phyloP scores from a whole-genome alignment of 148 eudicot species.

The Fagopyrum homotropicum region DNA sequence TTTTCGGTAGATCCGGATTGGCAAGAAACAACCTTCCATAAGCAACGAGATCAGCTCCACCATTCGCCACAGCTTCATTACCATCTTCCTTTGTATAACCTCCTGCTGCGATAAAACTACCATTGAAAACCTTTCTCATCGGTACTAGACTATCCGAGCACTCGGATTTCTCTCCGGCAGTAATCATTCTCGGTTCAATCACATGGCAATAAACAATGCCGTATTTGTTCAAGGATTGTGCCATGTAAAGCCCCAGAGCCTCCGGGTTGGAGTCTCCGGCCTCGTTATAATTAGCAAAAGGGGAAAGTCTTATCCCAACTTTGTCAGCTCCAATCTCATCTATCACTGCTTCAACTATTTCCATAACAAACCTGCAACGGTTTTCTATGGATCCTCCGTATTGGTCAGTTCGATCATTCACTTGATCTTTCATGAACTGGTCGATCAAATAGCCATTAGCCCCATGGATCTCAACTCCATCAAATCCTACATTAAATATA shows the following conservation, averaged over 20 bases:
- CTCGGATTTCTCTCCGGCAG: constrained; percentile 20
- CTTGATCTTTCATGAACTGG: constrained; percentile 40
- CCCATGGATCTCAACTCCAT: constrained; percentile 43
- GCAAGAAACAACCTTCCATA: constrained; percentile 40
- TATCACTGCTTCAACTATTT: constrained; percentile 34
- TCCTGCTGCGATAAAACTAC: constrained; percentile 39
- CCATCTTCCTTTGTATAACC: constrained; percentile 37
- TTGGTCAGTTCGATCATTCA: constrained; percentile 44
- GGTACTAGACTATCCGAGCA: constrained; percentile 21
- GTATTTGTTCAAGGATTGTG: constrained; percentile 23
- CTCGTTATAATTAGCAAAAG: constrained; percentile 35
- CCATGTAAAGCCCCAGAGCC: constrained; percentile 35
- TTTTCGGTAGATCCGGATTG: constrained; percentile 39
- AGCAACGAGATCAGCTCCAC: constrained; percentile 32
- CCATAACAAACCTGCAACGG: constrained; percentile 40
- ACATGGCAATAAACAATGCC: constrained; percentile 26
- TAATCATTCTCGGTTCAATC: constrained; percentile 38
- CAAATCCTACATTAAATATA: constrained; percentile 25
- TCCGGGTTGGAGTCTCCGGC: constrained; percentile 36
- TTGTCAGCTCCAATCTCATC: constrained; percentile 41
- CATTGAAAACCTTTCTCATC: constrained; percentile 33
- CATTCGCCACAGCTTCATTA: constrained; percentile 24
- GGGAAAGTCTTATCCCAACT: constrained; percentile 45
- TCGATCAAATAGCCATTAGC: constrained; percentile 49
- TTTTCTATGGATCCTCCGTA: constrained; percentile 51